Conservation (phyloP, 139 green algal species). For the Chlamydomonas applanata region DNA sequence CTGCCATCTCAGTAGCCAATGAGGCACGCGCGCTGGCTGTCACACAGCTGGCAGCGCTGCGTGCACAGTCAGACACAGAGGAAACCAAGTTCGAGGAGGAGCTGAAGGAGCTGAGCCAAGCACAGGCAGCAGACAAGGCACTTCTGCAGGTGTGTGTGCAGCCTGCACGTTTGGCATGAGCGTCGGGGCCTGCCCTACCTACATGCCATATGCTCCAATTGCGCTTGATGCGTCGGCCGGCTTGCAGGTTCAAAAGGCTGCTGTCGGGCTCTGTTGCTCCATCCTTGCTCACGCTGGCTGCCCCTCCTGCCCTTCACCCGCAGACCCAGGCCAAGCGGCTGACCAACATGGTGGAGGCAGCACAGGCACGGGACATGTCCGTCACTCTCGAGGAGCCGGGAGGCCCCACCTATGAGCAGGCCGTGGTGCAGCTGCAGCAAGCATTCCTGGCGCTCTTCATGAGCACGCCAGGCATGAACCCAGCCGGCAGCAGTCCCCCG, state of each 20-base stretch:
- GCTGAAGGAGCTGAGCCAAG: conserved; percentile 23
- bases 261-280: neutral
- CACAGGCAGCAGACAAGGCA: conserved; percentile 26
- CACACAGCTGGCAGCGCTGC: conserved; percentile 17
- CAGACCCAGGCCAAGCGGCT: conserved; percentile 22
- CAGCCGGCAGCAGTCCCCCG: neutral
- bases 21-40: conserved; percentile 22
- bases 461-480: too few relatives aligned
- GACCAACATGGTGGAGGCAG: conserved; percentile 16
- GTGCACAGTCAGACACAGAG: conserved; percentile 26
- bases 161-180: too few relatives aligned
- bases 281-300: neutral
- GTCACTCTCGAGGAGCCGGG: neutral
- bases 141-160: conserved; percentile 31
- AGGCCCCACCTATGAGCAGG: conserved; percentile 2
- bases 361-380: conserved; percentile 11
- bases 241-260: too few relatives aligned
- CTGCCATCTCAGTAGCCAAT: neutral
- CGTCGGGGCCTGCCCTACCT: too few relatives aligned
- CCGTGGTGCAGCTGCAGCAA: neutral
- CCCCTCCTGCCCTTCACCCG: neutral
- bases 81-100: conserved; percentile 22
- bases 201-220: too few relatives aligned
- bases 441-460: neutral
- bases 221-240: too few relatives aligned